Base-by-base conservation (phyloP, 352 stramenopile species). In the Phytopythium litorale region DNA sequence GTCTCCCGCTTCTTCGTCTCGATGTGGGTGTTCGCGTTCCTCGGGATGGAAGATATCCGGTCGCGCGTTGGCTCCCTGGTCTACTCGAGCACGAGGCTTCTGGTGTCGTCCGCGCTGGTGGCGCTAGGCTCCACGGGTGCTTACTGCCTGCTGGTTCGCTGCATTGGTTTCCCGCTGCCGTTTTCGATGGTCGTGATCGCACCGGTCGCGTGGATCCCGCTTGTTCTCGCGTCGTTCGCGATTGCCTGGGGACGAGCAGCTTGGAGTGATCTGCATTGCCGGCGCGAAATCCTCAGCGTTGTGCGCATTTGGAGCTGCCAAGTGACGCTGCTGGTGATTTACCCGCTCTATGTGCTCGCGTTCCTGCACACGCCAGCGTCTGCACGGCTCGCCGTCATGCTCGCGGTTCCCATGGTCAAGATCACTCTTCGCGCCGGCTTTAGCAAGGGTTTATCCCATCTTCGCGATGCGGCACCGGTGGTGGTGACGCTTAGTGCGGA, bases 291-390 rank as follows among this genome's bases (percentile, higher is more conserved):
- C 1, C 35, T 70, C 30, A 67, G 65, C 30, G 23, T 45, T 1
- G 48, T 67, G 12, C 66, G 69, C 15, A 11, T 66, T 2, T 68
- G 60, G 67, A 51, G 63, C 15, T 65, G 56, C 21, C 38, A 71
- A 33, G 51, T 59, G 7, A 2, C 58, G 18, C 48, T 71, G 33
- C 49, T 54, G 6, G 53, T 43, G 37, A 59, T 59, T 9, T 42
- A 75, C 38, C 64, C 64, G 40, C 45, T 65, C 16, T 71, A 64
- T 21, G 62, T 67, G 15, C 64, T 54, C 18, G 61, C 64, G 28
- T 65, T 73, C 23, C 63, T 62, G 13, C 52, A 42, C 7, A 35
- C 62, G 7, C 51, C 60, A 6, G 15, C 18, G 1, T 49, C n/a
- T 19, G 55, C 19, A 6, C 56, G 60, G 35, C 59, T 61, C 40